Conservation (phyloP, 1,284 basidiomycete species). For the Neonothopanus nambi region DNA sequence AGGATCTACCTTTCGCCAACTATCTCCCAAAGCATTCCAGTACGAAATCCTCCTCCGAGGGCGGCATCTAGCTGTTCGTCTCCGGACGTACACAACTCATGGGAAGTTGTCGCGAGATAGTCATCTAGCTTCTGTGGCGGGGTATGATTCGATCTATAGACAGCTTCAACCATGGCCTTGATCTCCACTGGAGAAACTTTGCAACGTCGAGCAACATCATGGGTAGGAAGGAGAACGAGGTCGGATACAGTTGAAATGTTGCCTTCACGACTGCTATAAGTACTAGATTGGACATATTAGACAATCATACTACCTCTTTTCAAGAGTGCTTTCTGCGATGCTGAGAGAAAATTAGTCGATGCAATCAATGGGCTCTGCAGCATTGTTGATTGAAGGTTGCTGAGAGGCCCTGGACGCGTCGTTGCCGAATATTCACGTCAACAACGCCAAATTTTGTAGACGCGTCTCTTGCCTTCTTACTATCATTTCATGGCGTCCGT, state of each 20-base stretch:
- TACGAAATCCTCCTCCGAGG: slow-evolving; percentile 74
- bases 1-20: slow-evolving; percentile 78
- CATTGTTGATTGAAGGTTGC: background rate
- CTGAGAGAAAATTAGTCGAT: background rate
- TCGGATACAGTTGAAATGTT: slow-evolving; percentile 48
- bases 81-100: slow-evolving; percentile 60
- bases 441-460: slow-evolving; percentile 6
- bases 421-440: slow-evolving; percentile 11
- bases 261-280: slow-evolving; percentile 30
- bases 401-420: slow-evolving; percentile 1
- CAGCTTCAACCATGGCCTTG: slow-evolving; percentile 46
- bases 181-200: slow-evolving; percentile 48
- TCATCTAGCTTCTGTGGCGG: slow-evolving; percentile 38
- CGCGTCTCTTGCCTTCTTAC: slow-evolving; percentile 5
- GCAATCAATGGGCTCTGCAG: background rate
- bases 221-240: slow-evolving; percentile 45
- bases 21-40: slow-evolving; percentile 82
- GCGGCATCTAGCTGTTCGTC: slow-evolving; percentile 63
- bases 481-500: background rate
- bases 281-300: slow-evolving; percentile 1
- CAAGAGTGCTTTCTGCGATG: slow-evolving; percentile 20
- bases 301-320: slow-evolving; percentile 27
- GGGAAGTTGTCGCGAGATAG: slow-evolving; percentile 18
- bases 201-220: slow-evolving; percentile 57
- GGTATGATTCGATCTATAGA: slow-evolving; percentile 41